Conservation (phyloP, 2,329 filamentous ascomycete genomes). For the Tetracladium maxilliforme region DNA sequence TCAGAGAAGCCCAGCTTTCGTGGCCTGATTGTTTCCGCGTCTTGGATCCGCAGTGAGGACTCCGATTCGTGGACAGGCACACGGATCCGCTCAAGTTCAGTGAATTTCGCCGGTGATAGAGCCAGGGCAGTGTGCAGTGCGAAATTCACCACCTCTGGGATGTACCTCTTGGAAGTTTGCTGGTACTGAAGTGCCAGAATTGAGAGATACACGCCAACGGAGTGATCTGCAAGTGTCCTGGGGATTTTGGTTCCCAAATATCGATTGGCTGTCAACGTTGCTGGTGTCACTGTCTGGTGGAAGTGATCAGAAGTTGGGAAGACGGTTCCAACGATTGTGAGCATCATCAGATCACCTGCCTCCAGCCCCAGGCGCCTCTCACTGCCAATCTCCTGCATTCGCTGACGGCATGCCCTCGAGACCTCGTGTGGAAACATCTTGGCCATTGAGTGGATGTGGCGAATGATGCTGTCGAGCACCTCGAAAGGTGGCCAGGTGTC, state of each 20-base stretch:
- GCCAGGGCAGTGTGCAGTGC: constrained; percentile 57
- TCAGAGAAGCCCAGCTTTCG: constrained; percentile 46
- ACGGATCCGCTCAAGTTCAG: constrained; percentile 33
- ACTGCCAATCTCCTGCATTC: constrained; percentile 42
- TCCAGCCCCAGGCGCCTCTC: constrained; percentile 34
- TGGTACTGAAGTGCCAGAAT: constrained; percentile 76
- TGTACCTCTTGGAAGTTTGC: constrained; percentile 66
- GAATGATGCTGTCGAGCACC: constrained; percentile 64
- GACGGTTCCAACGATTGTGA: constrained; percentile 70
- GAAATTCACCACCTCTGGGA: constrained; percentile 81
- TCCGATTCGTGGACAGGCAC: constrained; percentile 46
- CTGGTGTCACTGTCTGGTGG: constrained; percentile 84
- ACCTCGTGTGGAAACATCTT: constrained; percentile 74
- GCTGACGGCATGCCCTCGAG: constrained; percentile 60
- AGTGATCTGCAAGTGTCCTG: constrained; percentile 47
- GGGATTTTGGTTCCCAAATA: constrained; percentile 71
- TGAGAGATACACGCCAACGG: constrained; percentile 63
- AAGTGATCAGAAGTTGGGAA: constrained; percentile 97
- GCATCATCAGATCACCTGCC: constrained; percentile 62
- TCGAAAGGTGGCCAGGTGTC: constrained; percentile 41
- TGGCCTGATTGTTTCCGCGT: constrained; percentile 21
- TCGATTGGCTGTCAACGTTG: constrained; percentile 69
- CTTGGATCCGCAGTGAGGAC: constrained; percentile 31
- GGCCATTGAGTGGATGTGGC: constrained; percentile 84
- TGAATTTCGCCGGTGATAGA: constrained; percentile 40